Percentiles rank a stretch among this genome's conserved stretches.
These are phyloP conservation scores for Cutaneotrichosporon sp. DNA, from an alignment of 1,284 basidiomycete genomes.

Conservation along the genomic window DNA sequence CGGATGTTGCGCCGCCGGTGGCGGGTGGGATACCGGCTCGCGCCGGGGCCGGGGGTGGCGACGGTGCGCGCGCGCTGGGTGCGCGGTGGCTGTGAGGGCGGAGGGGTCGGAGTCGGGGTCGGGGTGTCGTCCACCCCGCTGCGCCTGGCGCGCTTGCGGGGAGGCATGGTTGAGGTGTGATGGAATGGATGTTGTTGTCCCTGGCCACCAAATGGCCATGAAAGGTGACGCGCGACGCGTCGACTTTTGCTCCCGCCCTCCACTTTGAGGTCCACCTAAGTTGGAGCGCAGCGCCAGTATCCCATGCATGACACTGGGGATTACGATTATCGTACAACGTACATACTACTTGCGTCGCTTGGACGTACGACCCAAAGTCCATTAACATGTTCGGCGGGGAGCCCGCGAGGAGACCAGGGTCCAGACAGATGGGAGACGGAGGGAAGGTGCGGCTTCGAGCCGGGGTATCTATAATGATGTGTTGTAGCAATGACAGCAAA, in stretches of 20 bases:
- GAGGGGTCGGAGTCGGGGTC: background rate
- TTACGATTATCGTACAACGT: conserved; percentile 11
- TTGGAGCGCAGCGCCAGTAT: conserved; percentile 2
- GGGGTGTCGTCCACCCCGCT: conserved; percentile 5
- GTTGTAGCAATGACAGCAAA: background rate
- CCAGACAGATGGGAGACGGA: background rate
- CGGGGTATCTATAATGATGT: conserved; percentile 2
- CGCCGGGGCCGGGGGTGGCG: background rate
- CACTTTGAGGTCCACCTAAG: background rate
- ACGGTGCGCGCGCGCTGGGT: background rate
- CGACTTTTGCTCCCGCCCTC: conserved; percentile 5
- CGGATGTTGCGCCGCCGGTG: conserved; percentile 16
- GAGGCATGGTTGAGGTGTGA: conserved; percentile 9
- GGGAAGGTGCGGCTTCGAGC: conserved; percentile 8
- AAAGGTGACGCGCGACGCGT: conserved; percentile 11
- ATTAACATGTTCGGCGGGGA: conserved; percentile 1
- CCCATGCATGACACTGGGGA: conserved; percentile 3
- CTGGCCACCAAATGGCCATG: background rate
- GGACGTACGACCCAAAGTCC: conserved; percentile 7
- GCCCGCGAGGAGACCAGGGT: conserved; percentile 2
- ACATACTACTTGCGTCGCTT: conserved; percentile 3
- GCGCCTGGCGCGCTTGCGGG: conserved; percentile 17
- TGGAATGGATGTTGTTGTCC: conserved; percentile 7
- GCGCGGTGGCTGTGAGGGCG: background rate
- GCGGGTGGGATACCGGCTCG: conserved; percentile 18